Base-by-base conservation (phyloP, 495 filamentous ascomycete species). In the Amphirosellinia nigrospora region DNA sequence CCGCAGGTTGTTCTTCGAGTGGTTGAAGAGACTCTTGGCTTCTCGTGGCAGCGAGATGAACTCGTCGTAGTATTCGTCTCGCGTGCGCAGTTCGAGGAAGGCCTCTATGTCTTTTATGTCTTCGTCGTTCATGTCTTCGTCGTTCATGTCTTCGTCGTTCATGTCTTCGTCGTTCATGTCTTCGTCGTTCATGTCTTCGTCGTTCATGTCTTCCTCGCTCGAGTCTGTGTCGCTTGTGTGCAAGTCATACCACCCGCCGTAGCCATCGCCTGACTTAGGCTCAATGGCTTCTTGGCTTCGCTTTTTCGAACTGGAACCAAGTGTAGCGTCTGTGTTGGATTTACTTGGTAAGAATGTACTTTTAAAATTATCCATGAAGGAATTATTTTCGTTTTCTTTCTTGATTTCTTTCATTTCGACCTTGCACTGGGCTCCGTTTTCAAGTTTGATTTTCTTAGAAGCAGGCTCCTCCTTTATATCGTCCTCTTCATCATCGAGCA, bases 1-100 rank as follows among this genome's bases (percentile, higher is more conserved):
- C 9, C 75, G 71, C 16, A 75, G 65, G 43, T 62, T 72, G 32
- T 77, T 77, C 64, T 75, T 77, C n/a, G 34, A 36, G 23, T 73
- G 70, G 15, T 61, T 72, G n/a, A 75, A 77, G 21, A 11, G 11
- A 6, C 70, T 59, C 46, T 50, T 71, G 6, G 55, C 36, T 4
- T 63, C 16, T 2, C 1, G 39, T 2, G 71, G 71, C n/a, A 72
- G 69, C 0, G 11, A 21, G 30, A 70, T 70, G 65, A 70, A 77
- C 52, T 77, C 73, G 0, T 13, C 26, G 58, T 73, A 77, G 55
- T 77, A 77, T 0, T 50, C 23, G 11, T 50, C 21, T 1, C 75
- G 73, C 1, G 67, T 28, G 9, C 66, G 60, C 3, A 73, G 26
- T 0, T 7, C 23, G 9, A 75, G 58, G 32, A 77, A 77, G 0